Evolutionary conservation across 2,329 filamentous ascomycete genomes (phyloP).

Genomic region (Ophiosphaerella narmari): DNA sequence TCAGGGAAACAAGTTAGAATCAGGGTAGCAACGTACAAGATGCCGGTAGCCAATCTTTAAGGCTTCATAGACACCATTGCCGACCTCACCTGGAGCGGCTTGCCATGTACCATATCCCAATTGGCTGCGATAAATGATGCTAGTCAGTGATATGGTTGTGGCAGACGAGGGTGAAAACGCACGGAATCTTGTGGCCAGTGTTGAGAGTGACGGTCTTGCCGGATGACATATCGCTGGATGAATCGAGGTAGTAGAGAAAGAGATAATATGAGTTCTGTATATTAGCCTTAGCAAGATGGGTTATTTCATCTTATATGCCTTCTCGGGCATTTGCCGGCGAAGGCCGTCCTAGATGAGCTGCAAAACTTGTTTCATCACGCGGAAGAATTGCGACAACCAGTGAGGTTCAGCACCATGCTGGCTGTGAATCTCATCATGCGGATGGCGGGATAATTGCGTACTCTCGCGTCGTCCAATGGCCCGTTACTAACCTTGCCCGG

Average conservation of each 20-base stretch:
- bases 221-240: conserved; percentile 33
- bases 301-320: conserved; percentile 19
- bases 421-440: conserved; percentile 10
- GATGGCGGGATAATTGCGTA: conserved; percentile 31
- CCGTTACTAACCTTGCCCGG: conserved; percentile 13
- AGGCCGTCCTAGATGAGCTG: conserved; percentile 13
- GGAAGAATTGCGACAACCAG: conserved; percentile 16
- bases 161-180: conserved; percentile 45
- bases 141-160: conserved; percentile 4
- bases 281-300: conserved; percentile 5
- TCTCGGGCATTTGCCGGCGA: conserved; percentile 7
- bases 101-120: conserved; percentile 46
- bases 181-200: conserved; percentile 53
- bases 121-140: conserved; percentile 58
- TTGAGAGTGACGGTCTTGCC: conserved; percentile 44
- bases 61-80: conserved; percentile 50
- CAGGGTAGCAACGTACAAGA: conserved; percentile 23
- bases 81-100: conserved; percentile 38
- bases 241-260: not conserved
- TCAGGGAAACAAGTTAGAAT: too few species aligned
- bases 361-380: conserved; percentile 19
- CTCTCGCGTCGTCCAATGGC: conserved; percentile 24
- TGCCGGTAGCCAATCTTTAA: conserved; percentile 42
- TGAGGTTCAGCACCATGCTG: conserved; percentile 21
- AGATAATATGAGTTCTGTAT: not conserved